Base-by-base conservation (phyloP, 129 eudicot species). In the Artemisia annua region DNA sequence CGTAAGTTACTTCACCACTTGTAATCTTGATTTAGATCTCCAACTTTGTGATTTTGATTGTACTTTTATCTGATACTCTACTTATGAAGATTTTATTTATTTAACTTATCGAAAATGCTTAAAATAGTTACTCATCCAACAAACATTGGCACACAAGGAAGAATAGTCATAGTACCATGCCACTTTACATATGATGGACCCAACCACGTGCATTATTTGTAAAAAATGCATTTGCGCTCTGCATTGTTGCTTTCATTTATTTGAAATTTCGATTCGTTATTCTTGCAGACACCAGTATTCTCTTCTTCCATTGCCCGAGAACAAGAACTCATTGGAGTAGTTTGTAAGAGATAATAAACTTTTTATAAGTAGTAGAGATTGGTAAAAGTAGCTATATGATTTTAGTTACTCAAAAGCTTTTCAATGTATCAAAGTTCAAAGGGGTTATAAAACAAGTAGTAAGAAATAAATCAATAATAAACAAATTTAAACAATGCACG, bases 241-340 rank as follows among this genome's bases (percentile, higher is more conserved):
- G 59, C 18, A 24, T 50, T 64, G 28, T 18, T 71, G 44, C 20
- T 61, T 32, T 54, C 57, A 32, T 78, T 10, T 52, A 20, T 11
- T 69, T 49, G 58, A 48, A 16, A 16, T n/a, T 18, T 19, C 8
- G 28, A 58, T 69, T 48, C 4, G 4, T 57, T 75, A 30, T 82
- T 65, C 59, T 75, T 58, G 75, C 91, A 92, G 98, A 77, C 84
- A 84, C 78, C 79, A 72, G 10, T 80, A n/a, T 79, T 72, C 87
- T 28, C 67, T 71, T 26, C 63, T 72, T 68, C 73, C 82, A 76
- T 59, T 75, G 60, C 75, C 72, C 44, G 83, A 87, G 69, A 76
- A 71, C 20, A 83, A 90, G 70, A 82, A 83, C 48, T 71, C 86
- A 0, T 79, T 94, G 84, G 91, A 88, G 78, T 87, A 89, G 95